phyloP scores from a whole-genome alignment of 768 basidiomycete genomes.

The Rhodosporidiobolus odoratus region DNA sequence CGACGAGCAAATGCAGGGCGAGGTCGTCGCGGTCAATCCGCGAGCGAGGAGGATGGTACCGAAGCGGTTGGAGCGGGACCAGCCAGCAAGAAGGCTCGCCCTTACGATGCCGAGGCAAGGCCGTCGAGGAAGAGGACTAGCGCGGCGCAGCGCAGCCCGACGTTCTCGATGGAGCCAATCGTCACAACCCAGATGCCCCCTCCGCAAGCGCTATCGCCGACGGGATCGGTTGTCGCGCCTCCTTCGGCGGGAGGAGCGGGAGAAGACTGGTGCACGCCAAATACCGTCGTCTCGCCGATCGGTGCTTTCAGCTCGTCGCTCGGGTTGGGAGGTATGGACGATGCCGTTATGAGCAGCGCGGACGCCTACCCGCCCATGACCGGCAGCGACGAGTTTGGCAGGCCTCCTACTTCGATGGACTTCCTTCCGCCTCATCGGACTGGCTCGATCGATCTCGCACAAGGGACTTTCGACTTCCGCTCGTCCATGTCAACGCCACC shows the following conservation, averaged over 20 bases:
- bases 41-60: conserved; percentile 2
- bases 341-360: not conserved
- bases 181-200: not conserved
- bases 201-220: not conserved
- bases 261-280: not conserved
- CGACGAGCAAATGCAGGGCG: not conserved
- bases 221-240: not conserved
- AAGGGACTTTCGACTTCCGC: conserved; percentile 14
- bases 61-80: not conserved
- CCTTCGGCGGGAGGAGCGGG: not conserved
- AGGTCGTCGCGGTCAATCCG: not conserved
- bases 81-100: conserved; percentile 36
- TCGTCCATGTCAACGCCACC: conserved; percentile 23
- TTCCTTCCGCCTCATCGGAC: not conserved
- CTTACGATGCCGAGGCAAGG: conserved; percentile 40
- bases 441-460: not conserved
- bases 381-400: too few species aligned
- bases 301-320: conserved; percentile 2
- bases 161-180: conserved; percentile 40
- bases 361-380: too few species aligned
- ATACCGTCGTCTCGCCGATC: not conserved
- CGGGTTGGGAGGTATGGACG: conserved; percentile 15
- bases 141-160: conserved; percentile 34
- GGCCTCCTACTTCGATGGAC: not conserved
- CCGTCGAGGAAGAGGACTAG: conserved; percentile 26